These are phyloP conservation scores for Cryphonectria nitschkei DNA, from an alignment of 2,329 filamentous ascomycete species.

Conservation along the genomic window DNA sequence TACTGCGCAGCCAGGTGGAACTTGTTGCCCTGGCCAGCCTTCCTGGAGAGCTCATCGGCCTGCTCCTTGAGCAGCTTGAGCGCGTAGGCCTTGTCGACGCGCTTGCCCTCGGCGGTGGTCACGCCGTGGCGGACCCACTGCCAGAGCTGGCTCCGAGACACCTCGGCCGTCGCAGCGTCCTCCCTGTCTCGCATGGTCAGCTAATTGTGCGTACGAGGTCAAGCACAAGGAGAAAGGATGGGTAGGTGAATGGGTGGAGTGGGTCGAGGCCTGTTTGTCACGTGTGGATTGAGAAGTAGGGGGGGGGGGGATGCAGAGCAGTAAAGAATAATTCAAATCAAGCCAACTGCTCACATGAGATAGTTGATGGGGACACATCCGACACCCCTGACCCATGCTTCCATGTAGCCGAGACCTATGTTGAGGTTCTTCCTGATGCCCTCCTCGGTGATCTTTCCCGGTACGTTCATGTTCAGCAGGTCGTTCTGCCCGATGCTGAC, in stretches of 20 bases:
- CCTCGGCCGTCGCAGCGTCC: conserved; percentile 95
- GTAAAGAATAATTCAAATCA: background rate
- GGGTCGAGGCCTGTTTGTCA: too few species aligned
- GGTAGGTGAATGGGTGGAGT: background rate
- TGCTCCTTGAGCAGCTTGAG: conserved; percentile 86
- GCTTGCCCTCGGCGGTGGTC: conserved; percentile 84
- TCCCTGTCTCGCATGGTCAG: conserved; percentile 55
- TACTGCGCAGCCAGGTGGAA: conserved; percentile 89
- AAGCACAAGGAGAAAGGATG: background rate
- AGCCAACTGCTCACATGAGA: conserved; percentile 69
- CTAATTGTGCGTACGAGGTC: background rate
- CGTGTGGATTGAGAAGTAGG: too few species aligned
- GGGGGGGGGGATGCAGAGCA: too few species aligned
- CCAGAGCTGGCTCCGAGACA: conserved; percentile 93
- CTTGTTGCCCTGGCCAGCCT: conserved; percentile 87
- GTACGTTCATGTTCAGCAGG: conserved; percentile 97
- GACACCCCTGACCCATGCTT: conserved; percentile 93
- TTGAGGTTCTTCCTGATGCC: conserved; percentile 97
- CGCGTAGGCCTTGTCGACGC: conserved; percentile 89
- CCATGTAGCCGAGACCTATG: conserved; percentile 97
- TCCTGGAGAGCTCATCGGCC: conserved; percentile 72
- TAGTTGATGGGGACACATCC: conserved; percentile 98
- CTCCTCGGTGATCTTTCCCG: conserved; percentile 87
- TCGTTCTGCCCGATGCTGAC: conserved; percentile 86
- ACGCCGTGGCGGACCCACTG: conserved; percentile 84